Percentiles rank a stretch among this genome's conserved stretches.
Evolutionary conservation across 1,139 yeast genomes (phyloP).

Genomic region (Kluyveromyces marxianus): DNA sequence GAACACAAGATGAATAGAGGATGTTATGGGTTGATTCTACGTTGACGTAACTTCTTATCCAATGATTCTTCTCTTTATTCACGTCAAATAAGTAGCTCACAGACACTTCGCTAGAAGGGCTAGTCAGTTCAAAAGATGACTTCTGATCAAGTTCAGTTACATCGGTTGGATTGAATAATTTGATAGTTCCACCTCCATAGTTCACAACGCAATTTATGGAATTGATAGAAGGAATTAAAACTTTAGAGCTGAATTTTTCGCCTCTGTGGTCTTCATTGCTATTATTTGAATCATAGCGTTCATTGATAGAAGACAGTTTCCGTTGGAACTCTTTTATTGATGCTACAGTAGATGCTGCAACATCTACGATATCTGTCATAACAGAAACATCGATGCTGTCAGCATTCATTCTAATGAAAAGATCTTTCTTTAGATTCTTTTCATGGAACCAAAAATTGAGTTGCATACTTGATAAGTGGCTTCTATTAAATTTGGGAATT

Average conservation of each 20-base stretch:
- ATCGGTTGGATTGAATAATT: slow-evolving; percentile 37
- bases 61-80: slow-evolving; percentile 26
- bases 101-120: slow-evolving; percentile 68
- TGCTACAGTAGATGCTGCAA: slow-evolving; percentile 40
- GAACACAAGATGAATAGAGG: slow-evolving; percentile 68
- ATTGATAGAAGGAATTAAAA: slow-evolving; percentile 26
- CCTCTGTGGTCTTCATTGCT: slow-evolving; percentile 3
- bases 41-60: slow-evolving; percentile 22
- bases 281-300: no score
- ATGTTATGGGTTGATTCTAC: slow-evolving; percentile 59
- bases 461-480: slow-evolving; percentile 62
- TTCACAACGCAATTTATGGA: slow-evolving; percentile 46
- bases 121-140: slow-evolving; percentile 56
- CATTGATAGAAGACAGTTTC: slow-evolving; percentile 8
- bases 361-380: slow-evolving; percentile 43
- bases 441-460: slow-evolving; percentile 41
- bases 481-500: slow-evolving; percentile 45
- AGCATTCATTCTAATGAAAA: slow-evolving; percentile 48
- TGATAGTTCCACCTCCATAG: slow-evolving; percentile 67
- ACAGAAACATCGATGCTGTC: slow-evolving; percentile 61
- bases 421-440: slow-evolving; percentile 30
- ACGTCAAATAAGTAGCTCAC: slow-evolving; percentile 36
- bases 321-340: slow-evolving; percentile 35
- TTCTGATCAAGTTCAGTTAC: slow-evolving; percentile 34
- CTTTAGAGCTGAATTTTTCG: slow-evolving; percentile 26